Conservation (phyloP, 2,329 filamentous ascomycete species). For the Clonostachys rosea region DNA sequence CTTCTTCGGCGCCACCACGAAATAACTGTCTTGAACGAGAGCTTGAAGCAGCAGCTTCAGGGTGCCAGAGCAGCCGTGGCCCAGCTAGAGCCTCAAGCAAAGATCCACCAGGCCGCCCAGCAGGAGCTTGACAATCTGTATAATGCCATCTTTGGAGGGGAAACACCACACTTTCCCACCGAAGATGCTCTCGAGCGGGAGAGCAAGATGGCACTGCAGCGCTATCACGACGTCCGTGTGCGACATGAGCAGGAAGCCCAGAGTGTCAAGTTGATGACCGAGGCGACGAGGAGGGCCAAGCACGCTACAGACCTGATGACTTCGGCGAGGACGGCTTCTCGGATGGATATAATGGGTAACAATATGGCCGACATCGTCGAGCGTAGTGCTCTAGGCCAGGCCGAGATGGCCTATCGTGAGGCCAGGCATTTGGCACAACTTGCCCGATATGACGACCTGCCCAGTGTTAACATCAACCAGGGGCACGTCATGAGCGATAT, state of each 20-base stretch:
- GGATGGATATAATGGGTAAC: conserved; percentile 36
- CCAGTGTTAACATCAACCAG: conserved; percentile 24
- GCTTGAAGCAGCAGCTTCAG: conserved; percentile 28
- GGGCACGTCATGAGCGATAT: conserved; percentile 43
- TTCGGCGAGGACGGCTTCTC: conserved; percentile 33
- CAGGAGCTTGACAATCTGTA: conserved; percentile 39
- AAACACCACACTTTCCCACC: conserved; percentile 46
- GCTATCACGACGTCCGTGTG: conserved; percentile 28
- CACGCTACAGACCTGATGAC: conserved; percentile 29
- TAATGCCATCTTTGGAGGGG: conserved; percentile 45
- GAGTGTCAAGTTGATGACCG: conserved; percentile 29
- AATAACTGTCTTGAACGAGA: conserved; percentile 33
- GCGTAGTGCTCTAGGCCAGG: too few relatives aligned
- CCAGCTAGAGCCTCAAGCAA: conserved; percentile 25
- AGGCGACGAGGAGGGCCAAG: conserved; percentile 28
- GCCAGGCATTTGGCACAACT: too few relatives aligned
- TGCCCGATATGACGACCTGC: conserved; percentile 13
- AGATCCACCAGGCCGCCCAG: conserved; percentile 32
- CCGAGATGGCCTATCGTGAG: too few relatives aligned
- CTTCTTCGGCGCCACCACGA: conserved; percentile 42
- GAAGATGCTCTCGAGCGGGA: conserved; percentile 42
- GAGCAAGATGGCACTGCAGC: conserved; percentile 21
- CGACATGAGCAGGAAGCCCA: conserved; percentile 32
- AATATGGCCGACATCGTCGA: conserved; percentile 14
- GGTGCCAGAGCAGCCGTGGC: conserved; percentile 27